Base-by-base conservation (phyloP, 2,329 filamentous ascomycete genomes). In the Epichloe baconii region DNA sequence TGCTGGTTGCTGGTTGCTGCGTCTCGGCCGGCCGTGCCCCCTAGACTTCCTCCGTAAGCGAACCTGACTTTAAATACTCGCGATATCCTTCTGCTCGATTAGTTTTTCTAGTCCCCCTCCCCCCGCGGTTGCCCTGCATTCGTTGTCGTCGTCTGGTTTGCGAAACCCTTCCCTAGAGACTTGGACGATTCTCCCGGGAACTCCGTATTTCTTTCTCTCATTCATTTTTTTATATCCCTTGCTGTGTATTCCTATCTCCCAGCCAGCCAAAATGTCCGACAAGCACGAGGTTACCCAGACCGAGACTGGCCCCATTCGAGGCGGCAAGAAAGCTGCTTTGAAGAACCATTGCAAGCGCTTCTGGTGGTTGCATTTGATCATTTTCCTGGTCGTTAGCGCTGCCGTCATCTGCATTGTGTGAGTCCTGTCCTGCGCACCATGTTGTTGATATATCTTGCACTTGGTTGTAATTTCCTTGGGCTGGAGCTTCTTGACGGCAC, bases 331-430 rank as follows among this genome's bases (percentile, higher is more conserved):
- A 55, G 65, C 68, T 53, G 62, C 63, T 34, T 67, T 68, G 56
- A 66, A 66, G 51, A 66, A 70, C 45, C 76, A 80, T 61, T 75
- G 73, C 62, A 71, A 66, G 60, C 71, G 68, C 57, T 82, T 76
- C 58, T 84, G 80, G 81, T 84, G 80, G 80, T 59, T 72, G 55
- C 72, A 81, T 58, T 62, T 82, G 53, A 66, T 83, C 52, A 61
- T 71, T 15, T 62, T 79, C 48, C 60, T 75, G 52, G 56, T 71
- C 54, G 64, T 80, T 44, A 62, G 75, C 43, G 69, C 80, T 36
- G 64, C 85, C 14, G 68, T 80, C 38, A 73, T 85, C 17, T 70
- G 77, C 40, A 67, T 81, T 40, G 64, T 83, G 80, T 83, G 70
- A 75, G 79, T 54, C 23, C 74, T 31, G 17, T 34, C 15, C 23